Evolutionary conservation across 352 stramenopile genomes (phyloP).

Genomic region (Pythium guiyangense): DNA sequence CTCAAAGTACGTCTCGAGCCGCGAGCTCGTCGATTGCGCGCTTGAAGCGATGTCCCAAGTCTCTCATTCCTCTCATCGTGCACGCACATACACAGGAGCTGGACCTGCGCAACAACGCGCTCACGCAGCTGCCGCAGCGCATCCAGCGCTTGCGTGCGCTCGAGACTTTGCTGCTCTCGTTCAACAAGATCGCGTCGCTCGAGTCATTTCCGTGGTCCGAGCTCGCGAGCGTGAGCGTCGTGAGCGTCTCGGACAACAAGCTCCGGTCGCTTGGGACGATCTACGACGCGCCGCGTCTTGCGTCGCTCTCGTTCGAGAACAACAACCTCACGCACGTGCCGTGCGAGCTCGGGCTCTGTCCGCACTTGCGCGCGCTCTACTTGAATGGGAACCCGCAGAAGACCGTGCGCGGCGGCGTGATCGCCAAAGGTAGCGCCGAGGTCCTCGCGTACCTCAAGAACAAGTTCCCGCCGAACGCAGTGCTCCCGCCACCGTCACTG

Average conservation of each 20-base stretch:
- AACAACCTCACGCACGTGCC: slow-evolving; percentile 70
- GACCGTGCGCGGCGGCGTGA: slow-evolving; percentile 59
- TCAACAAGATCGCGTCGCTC: slow-evolving; percentile 73
- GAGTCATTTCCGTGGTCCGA: slow-evolving; percentile 54
- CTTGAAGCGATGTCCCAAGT: no score
- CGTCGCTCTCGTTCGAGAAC: slow-evolving; percentile 81
- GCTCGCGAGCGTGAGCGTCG: slow-evolving; percentile 38
- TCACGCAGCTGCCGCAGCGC: slow-evolving; percentile 33
- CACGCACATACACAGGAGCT: slow-evolving; percentile 51
- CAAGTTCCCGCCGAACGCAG: slow-evolving; percentile 47
- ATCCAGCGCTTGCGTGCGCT: slow-evolving; percentile 34
- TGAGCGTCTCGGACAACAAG: slow-evolving; percentile 79
- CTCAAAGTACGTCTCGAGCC: slow-evolving; percentile 21
- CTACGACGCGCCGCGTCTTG: slow-evolving; percentile 49
- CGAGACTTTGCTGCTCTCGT: slow-evolving; percentile 61
- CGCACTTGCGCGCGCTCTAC: slow-evolving; percentile 61
- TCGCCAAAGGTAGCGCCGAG: slow-evolving; percentile 73
- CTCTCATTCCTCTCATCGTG: not conserved
- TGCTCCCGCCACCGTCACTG: slow-evolving; percentile 13
- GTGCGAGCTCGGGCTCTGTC: slow-evolving; percentile 60
- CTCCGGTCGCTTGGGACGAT: slow-evolving; percentile 58
- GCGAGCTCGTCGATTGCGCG: not conserved
- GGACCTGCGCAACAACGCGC: slow-evolving; percentile 67
- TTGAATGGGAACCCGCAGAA: slow-evolving; percentile 86
- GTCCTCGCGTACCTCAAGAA: slow-evolving; percentile 80